phyloP scores from a whole-genome alignment of 2,329 filamentous ascomycete genomes.

The Fusarium goolgardi region DNA sequence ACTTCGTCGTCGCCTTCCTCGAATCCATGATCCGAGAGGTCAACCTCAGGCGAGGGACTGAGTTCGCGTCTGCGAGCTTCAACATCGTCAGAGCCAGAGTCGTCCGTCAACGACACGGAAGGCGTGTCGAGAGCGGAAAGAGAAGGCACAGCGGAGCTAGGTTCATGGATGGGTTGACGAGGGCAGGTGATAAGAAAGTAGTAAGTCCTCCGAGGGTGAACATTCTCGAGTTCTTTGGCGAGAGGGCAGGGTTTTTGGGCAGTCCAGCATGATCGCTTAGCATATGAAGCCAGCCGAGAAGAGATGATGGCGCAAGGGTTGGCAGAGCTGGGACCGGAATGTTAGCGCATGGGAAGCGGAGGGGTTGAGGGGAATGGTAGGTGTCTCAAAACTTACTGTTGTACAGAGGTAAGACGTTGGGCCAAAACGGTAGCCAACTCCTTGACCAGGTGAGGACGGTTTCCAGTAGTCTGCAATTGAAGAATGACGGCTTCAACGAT shows the following conservation, averaged over 20 bases:
- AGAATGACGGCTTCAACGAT: slow-evolving; percentile 92
- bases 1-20: slow-evolving; percentile 76
- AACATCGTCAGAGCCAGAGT: slow-evolving; percentile 73
- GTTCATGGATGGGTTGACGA: slow-evolving; percentile 79
- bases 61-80: slow-evolving; percentile 76
- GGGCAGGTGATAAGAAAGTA: slow-evolving; percentile 94
- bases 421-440: slow-evolving; percentile 86
- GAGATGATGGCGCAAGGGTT: slow-evolving; percentile 97
- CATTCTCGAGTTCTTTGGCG: slow-evolving; percentile 90
- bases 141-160: slow-evolving; percentile 48
- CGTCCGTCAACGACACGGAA: slow-evolving; percentile 73
- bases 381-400: slow-evolving; percentile 76
- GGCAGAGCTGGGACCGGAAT: slow-evolving; percentile 75
- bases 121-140: slow-evolving; percentile 77
- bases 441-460: slow-evolving; percentile 93
- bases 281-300: slow-evolving; percentile 87
- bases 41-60: slow-evolving; percentile 92
- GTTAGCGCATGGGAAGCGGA: slow-evolving; percentile 41
- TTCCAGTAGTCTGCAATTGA: slow-evolving; percentile 88
- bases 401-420: slow-evolving; percentile 81
- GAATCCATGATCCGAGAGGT: slow-evolving; percentile 87
- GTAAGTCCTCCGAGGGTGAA: slow-evolving; percentile 94
- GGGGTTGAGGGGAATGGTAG: slow-evolving; percentile 26
- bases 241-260: slow-evolving; percentile 84
- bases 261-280: slow-evolving; percentile 87